These are phyloP conservation scores for Piromyces sp. DNA, from an alignment of 192 early-diverging fungal genomes.

Conservation along the genomic window DNA sequence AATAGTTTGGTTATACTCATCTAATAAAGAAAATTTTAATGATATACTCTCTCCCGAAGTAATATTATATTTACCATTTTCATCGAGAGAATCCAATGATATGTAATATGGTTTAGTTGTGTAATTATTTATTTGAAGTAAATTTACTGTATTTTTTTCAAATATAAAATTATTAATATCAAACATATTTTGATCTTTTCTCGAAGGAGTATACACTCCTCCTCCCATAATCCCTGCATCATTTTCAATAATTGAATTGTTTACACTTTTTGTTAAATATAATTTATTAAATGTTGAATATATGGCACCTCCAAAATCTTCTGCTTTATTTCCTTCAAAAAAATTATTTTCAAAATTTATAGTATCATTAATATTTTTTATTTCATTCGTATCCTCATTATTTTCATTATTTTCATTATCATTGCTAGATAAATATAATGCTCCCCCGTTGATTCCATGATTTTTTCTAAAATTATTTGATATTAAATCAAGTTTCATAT, in stretches of 20 bases:
- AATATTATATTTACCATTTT: too few species aligned
- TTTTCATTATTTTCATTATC: too few species aligned
- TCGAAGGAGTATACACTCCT: neutral
- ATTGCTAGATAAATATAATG: neutral
- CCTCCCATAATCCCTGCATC: neutral
- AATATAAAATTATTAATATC: neutral
- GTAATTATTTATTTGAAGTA: neutral
- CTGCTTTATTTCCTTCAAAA: neutral
- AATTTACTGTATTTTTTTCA: neutral
- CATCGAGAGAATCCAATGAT: too few species aligned
- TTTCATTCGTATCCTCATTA: neutral
- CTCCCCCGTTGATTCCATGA: neutral
- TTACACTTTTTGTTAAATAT: too few species aligned
- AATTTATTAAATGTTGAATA: neutral
- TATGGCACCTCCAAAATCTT: neutral
- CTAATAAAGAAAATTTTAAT: too few species aligned
- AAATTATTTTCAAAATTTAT: neutral
- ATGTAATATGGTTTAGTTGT: neutral
- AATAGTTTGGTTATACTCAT: too few species aligned
- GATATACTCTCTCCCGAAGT: too few species aligned
- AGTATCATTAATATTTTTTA: neutral
- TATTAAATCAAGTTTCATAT: neutral
- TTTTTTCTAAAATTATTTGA: neutral
- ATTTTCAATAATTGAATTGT: neutral
- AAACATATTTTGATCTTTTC: neutral